Conservation (phyloP, 352 stramenopile genomes). For the Globisporangium orthogonon region DNA sequence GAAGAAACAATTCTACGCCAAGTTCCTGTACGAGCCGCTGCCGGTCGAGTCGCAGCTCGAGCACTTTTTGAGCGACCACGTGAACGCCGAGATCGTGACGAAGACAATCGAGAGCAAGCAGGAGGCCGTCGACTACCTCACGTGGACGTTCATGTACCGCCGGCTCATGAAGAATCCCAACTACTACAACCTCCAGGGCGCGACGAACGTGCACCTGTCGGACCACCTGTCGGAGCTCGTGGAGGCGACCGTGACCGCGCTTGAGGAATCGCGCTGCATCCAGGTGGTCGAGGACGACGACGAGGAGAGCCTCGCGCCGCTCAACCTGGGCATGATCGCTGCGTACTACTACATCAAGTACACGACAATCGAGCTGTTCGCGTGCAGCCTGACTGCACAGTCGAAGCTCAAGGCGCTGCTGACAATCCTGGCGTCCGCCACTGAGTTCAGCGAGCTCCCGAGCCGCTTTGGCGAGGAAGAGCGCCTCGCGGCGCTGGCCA, state of each 20-base stretch:
- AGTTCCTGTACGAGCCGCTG: slow-evolving; percentile 99
- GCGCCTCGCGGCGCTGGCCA: slow-evolving; percentile 89
- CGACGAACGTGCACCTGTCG: slow-evolving; percentile 90
- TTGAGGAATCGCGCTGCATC: slow-evolving; percentile 96
- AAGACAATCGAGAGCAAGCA: slow-evolving; percentile 99
- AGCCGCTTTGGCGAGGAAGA: slow-evolving; percentile 94
- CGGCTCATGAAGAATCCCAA: slow-evolving; percentile 99
- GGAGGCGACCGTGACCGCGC: slow-evolving; percentile 94
- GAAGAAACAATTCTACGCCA: slow-evolving; percentile 98
- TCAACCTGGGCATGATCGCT: slow-evolving; percentile 99
- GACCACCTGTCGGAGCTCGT: slow-evolving; percentile 99
- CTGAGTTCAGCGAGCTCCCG: slow-evolving; percentile 94
- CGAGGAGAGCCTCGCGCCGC: slow-evolving; percentile 89
- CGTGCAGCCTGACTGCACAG: slow-evolving; percentile 94
- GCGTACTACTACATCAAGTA: slow-evolving; percentile 99
- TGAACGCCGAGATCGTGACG: slow-evolving; percentile 99
- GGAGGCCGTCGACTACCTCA: slow-evolving; percentile 99
- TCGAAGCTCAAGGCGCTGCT: slow-evolving; percentile 96
- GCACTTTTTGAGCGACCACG: slow-evolving; percentile 96
- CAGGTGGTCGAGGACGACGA: slow-evolving; percentile 91
- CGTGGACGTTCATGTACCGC: slow-evolving; percentile 99
- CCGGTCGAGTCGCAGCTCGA: slow-evolving; percentile 98
- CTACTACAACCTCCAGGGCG: slow-evolving; percentile 98
- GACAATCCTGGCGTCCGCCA: slow-evolving; percentile 95
- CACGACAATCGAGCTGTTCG: slow-evolving; percentile 99